A percentile compares a stretch with the other conserved stretches of the same genome.
phyloP scores from a whole-genome alignment of 2,329 filamentous ascomycete species.

The Fusarium sarcochroum region DNA sequence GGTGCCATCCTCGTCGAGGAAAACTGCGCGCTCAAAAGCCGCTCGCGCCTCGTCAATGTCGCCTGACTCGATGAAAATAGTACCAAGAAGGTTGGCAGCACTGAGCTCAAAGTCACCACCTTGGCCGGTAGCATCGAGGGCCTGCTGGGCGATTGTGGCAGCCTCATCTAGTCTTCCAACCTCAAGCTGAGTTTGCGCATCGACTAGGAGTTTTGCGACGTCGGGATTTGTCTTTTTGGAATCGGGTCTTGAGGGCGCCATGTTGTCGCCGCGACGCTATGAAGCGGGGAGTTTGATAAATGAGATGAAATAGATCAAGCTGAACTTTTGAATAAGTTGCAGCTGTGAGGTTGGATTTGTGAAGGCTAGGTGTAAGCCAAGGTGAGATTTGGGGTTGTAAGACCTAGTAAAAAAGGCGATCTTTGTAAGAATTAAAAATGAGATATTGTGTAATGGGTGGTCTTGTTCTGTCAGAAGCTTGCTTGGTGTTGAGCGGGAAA shows the following conservation, averaged over 20 bases:
- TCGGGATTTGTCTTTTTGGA: conserved; percentile 55
- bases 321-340: background rate
- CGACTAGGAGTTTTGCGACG: conserved; percentile 53
- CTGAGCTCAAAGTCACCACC: conserved; percentile 69
- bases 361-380: background rate
- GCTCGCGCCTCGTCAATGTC: conserved; percentile 81
- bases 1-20: conserved; percentile 81
- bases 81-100: conserved; percentile 82
- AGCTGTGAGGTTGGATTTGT: background rate
- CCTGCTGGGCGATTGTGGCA: conserved; percentile 57
- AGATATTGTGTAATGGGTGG: conserved; percentile 14
- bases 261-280: conserved; percentile 41
- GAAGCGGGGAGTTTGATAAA: conserved; percentile 19
- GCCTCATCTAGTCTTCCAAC: conserved; percentile 60
- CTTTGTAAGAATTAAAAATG: conserved; percentile 11
- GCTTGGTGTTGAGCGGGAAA: conserved; percentile 44
- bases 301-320: conserved; percentile 3
- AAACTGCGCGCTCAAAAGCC: conserved; percentile 80
- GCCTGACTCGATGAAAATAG: conserved; percentile 86
- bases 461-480: conserved; percentile 39
- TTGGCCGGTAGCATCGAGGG: conserved; percentile 59
- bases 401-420: background rate
- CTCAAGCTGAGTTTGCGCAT: conserved; percentile 59
- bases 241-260: conserved; percentile 60
- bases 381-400: background rate